Percentiles rank a stretch among this genome's conserved stretches.
These are phyloP conservation scores for Paspalum vaginatum DNA, from an alignment of 176 grass and related monocot genomes.

Conservation along the genomic window DNA sequence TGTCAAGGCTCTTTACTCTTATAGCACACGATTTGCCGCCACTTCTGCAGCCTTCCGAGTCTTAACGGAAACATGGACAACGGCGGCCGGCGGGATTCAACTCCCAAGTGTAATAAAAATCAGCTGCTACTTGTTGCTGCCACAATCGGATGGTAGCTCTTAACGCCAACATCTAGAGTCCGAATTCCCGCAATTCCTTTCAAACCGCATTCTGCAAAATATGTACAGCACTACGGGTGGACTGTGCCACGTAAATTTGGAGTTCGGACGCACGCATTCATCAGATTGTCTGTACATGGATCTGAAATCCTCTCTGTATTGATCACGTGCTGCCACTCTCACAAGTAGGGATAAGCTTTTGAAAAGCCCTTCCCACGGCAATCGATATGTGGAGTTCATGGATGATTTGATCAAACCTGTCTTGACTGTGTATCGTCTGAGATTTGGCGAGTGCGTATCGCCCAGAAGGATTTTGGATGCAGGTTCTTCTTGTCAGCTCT, in stretches of 20 bases:
- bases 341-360: neutral
- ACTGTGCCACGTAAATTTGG: neutral
- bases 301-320: neutral
- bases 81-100: neutral
- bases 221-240: neutral
- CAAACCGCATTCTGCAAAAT: neutral
- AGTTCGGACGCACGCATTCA: neutral
- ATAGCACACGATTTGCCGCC: neutral
- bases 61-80: neutral
- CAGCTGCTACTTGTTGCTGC: neutral
- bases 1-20: neutral
- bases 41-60: neutral
- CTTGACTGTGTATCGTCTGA: conserved; percentile 57
- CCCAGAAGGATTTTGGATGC: conserved; percentile 89
- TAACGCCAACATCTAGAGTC: neutral
- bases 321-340: neutral
- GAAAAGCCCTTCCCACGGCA: neutral
- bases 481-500: conserved; percentile 61
- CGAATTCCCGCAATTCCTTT: neutral
- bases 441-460: conserved; percentile 68
- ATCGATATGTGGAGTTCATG: neutral
- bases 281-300: neutral
- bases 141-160: neutral
- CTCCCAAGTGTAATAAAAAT: neutral
- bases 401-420: neutral